Evolutionary conservation across 306 rosid species (phyloP).

Genomic region (Corylus heterophylla): DNA sequence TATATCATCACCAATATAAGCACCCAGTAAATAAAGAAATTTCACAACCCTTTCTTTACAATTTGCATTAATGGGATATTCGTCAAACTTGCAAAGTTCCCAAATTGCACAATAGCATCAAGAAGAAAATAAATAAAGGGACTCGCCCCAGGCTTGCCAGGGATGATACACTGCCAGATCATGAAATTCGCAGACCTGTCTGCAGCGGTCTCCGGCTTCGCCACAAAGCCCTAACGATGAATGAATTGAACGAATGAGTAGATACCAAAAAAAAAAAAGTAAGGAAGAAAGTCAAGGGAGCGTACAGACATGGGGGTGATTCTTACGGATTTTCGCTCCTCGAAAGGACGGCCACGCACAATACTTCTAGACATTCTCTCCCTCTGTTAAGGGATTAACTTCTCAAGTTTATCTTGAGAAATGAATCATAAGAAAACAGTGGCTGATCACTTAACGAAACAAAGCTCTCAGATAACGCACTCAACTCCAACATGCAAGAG

Average conservation of each 20-base stretch:
- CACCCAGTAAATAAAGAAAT: too few relatives aligned
- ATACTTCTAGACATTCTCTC: conserved; percentile 24
- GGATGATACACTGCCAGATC: conserved; percentile 35
- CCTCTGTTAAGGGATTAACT: not conserved
- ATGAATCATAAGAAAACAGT: too few relatives aligned
- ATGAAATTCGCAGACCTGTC: conserved; percentile 35
- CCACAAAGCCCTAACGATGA: conserved; percentile 31
- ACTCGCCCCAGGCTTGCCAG: conserved; percentile 35
- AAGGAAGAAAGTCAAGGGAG: not conserved
- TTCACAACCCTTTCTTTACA: too few relatives aligned
- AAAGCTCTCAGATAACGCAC: too few relatives aligned
- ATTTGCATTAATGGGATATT: not conserved
- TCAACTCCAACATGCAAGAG: too few relatives aligned
- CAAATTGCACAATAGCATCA: too few relatives aligned
- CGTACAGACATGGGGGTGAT: conserved; percentile 29
- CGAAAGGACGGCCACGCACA: conserved; percentile 30
- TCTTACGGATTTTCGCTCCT: conserved; percentile 35
- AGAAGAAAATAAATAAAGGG: too few relatives aligned
- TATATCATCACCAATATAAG: not conserved
- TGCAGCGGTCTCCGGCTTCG: conserved; percentile 28
- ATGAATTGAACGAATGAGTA: not conserved
- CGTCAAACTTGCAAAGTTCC: too few relatives aligned
- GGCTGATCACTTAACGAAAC: too few relatives aligned
- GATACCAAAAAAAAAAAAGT: not conserved
- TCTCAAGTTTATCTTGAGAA: too few relatives aligned